Evolutionary conservation across 2,329 filamentous ascomycete genomes (phyloP), one percentile per base, ranked within the genome.

Genomic region (Fusarium compactum): DNA sequence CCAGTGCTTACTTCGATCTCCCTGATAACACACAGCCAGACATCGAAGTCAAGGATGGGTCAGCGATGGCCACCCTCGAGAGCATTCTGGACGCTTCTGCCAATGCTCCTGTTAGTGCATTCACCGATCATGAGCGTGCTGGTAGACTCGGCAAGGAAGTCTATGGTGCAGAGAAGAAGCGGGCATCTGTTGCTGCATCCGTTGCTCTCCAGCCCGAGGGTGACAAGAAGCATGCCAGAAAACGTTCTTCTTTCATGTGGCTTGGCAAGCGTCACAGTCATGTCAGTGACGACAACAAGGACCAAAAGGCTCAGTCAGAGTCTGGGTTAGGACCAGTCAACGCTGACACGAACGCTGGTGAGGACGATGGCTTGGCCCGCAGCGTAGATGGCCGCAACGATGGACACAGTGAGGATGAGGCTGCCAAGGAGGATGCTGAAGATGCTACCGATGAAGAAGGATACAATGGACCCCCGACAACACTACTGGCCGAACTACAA

Each of bases 31-130:
- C 82, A 3, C 73, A 80, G 4, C 82, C 85, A 8, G 79, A 83
- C 15, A 82, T 91, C 24, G 84, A 90, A 71, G 77, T 90, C 58
- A 90, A 90, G 78, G 90, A 92, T 62, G 91, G 93, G 20, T 98
- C 96, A 27, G 95, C 95, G 14, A 93, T 94, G 77, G 91, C 89
- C 44, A 97, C 95, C 0, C 86, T 99, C 10, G 95, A 99, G 71
- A 95, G 90, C 77, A 97, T 99, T 56, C 86, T 99, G 18, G 92
- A 97, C 77, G 96, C 95, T 10, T 96, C 95, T 5, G 92, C 93
- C 5, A 88, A 87, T 64, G 95, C 96, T 1, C 96, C 96, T 2
- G 94, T 97, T 30, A 93, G 86, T 71, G 95, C 95, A 27, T 98
- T 98, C 75, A 97, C 92, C 0, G 94, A 98, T 76, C 94, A 98